Conservation (phyloP, 345 rosid genomes). For the Brassica rapa region DNA sequence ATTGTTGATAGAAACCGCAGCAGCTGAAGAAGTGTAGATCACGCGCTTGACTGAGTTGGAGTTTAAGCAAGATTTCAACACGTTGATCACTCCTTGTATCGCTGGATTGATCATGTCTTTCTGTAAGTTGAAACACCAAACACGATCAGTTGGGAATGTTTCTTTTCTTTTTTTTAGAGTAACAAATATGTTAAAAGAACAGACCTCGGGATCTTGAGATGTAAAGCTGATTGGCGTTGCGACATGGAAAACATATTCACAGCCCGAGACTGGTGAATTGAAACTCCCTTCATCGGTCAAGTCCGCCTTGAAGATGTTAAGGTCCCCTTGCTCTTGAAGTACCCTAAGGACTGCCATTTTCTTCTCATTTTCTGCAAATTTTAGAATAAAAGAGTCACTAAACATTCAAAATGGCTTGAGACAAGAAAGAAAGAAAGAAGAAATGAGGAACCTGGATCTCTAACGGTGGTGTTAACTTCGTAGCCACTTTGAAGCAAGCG, state of each 20-base stretch:
- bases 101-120: constrained; percentile 95
- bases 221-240: constrained; percentile 89
- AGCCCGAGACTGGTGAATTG: constrained; percentile 56
- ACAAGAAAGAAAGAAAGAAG: background rate
- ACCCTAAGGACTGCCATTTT: constrained; percentile 57
- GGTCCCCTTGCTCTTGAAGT: constrained; percentile 63
- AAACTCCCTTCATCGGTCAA: constrained; percentile 69
- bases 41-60: constrained; percentile 72
- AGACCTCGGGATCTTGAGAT: constrained; percentile 86
- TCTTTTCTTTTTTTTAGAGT: background rate
- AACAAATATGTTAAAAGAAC: background rate
- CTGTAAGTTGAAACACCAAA: constrained; percentile 37
- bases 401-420: constrained; percentile 7
- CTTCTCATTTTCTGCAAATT: constrained; percentile 56
- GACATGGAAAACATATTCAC: constrained; percentile 79
- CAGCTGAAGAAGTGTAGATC: constrained; percentile 89
- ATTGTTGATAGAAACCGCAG: constrained; percentile 67
- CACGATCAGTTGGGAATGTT: background rate
- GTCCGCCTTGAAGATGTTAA: constrained; percentile 68
- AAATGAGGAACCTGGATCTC: constrained; percentile 45
- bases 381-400: background rate
- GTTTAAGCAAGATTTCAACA: constrained; percentile 65
- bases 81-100: constrained; percentile 73
- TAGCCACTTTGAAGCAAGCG: constrained; percentile 72
- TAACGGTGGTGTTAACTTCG: constrained; percentile 78